These are phyloP conservation scores for Daldinia concentrica DNA, from an alignment of 495 filamentous ascomycete genomes.

Conservation along the genomic window DNA sequence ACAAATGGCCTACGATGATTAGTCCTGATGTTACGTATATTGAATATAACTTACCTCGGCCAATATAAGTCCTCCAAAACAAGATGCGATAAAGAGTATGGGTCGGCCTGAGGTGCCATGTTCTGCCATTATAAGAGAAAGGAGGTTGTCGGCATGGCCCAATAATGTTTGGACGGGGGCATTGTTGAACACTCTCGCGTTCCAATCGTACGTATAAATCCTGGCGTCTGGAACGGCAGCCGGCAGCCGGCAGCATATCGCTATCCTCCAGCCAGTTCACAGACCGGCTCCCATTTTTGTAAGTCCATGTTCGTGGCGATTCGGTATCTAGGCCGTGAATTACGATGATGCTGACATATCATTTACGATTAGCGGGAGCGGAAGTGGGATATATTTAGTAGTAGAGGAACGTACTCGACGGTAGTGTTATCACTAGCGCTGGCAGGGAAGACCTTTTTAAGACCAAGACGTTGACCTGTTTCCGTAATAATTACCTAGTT, in stretches of 20 bases:
- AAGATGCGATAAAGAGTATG: slow-evolving; percentile 43
- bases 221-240: slow-evolving; percentile 31
- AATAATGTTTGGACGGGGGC: slow-evolving; percentile 30
- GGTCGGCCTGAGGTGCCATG: slow-evolving; percentile 14
- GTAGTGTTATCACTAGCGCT: slow-evolving; percentile 2
- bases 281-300: slow-evolving; percentile 11
- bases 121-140: background rate
- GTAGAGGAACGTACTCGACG: slow-evolving; percentile 10
- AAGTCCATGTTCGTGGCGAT: slow-evolving; percentile 17
- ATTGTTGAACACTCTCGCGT: slow-evolving; percentile 35
- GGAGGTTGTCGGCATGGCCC: slow-evolving; percentile 20
- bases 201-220: slow-evolving; percentile 44
- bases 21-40: background rate
- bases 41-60: slow-evolving; percentile 15
- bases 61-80: slow-evolving; percentile 33
- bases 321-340: slow-evolving; percentile 43
- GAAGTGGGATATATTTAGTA: too few species aligned
- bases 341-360: slow-evolving; percentile 21
- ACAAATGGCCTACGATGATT: slow-evolving; percentile 27
- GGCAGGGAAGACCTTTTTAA: slow-evolving; percentile 7
- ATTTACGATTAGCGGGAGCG: background rate
- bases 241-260: slow-evolving; percentile 41
- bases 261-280: slow-evolving; percentile 46
- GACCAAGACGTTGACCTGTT: background rate
- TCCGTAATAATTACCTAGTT: background rate